Conservation (phyloP, 176 grass and related monocot genomes). For the Panicum miliaceum region DNA sequence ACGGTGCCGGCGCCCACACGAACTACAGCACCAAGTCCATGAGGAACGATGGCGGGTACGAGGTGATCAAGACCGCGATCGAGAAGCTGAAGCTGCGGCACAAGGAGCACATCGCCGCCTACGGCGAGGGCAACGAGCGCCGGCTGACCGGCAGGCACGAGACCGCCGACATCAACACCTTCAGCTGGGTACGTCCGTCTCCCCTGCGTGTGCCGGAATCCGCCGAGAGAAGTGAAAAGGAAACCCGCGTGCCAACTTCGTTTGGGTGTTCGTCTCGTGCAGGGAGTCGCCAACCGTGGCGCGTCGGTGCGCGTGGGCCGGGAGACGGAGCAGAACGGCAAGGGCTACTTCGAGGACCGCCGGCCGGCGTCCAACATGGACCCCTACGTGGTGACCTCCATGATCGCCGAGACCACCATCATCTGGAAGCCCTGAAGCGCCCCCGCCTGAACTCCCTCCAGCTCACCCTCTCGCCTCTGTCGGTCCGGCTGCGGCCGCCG, state of each 20-base stretch:
- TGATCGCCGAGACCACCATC: slow-evolving; percentile 93
- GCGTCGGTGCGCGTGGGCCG: slow-evolving; percentile 91
- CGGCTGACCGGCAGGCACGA: slow-evolving; percentile 93
- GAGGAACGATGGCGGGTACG: slow-evolving; percentile 88
- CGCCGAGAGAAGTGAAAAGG: neutral
- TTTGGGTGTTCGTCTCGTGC: neutral
- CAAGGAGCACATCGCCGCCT: slow-evolving; percentile 89
- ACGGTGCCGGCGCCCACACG: slow-evolving; percentile 89
- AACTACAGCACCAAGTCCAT: slow-evolving; percentile 99
- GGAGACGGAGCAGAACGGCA: slow-evolving; percentile 90
- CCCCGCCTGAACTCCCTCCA: neutral
- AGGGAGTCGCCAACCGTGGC: slow-evolving; percentile 96
- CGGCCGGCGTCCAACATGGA: slow-evolving; percentile 99
- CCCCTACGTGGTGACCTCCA: slow-evolving; percentile 89
- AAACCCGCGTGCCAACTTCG: neutral
- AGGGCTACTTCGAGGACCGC: slow-evolving; percentile 99
- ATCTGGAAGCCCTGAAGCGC: slow-evolving; percentile 63
- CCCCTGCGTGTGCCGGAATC: too few species aligned
- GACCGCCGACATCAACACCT: slow-evolving; percentile 95
- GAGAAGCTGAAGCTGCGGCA: slow-evolving; percentile 81
- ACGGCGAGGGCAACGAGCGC: slow-evolving; percentile 94
- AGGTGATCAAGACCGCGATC: slow-evolving; percentile 80
- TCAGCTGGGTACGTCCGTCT: slow-evolving; percentile 71
- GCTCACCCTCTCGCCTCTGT: neutral
- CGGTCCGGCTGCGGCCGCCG: neutral